These are phyloP conservation scores for Pharus latifolius DNA, from an alignment of 176 grass and related monocot genomes.

Conservation along the genomic window DNA sequence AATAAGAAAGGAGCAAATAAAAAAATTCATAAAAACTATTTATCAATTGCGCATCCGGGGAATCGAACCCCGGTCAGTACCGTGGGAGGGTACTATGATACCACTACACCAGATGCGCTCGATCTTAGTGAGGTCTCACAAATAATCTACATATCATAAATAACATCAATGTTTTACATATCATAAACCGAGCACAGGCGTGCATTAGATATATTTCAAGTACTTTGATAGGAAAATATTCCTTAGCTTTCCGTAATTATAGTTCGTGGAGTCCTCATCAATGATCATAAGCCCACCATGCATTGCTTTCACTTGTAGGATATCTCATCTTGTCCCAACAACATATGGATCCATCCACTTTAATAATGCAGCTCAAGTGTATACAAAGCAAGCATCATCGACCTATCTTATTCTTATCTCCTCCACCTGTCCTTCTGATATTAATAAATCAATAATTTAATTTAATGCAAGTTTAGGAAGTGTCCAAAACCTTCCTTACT, in stretches of 20 bases:
- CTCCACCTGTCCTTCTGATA: no score
- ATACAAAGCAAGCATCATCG: neutral
- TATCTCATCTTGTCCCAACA: constrained; percentile 9
- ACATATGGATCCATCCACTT: neutral
- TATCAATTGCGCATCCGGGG: constrained; percentile 76
- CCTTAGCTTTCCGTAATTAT: neutral
- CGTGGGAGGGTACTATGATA: constrained; percentile 96
- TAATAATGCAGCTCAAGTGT: neutral
- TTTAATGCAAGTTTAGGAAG: no score
- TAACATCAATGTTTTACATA: neutral
- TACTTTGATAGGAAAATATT: neutral
- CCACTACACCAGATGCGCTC: constrained; percentile 90
- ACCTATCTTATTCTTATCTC: neutral
- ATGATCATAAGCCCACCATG: neutral
- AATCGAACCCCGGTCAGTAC: constrained; percentile 92
- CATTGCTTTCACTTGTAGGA: neutral
- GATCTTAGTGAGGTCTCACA: no score
- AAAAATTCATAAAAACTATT: no score
- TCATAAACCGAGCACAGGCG: neutral
- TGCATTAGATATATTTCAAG: no score
- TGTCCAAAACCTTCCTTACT: no score
- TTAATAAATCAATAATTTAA: no score
- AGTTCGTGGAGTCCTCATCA: constrained; percentile 1
- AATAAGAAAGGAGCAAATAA: no score
- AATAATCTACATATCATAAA: neutral